Evolutionary conservation across 2,329 filamentous ascomycete species (phyloP), one percentile per base, ranked within the genome.

Genomic region (Arachnomyces sp.): DNA sequence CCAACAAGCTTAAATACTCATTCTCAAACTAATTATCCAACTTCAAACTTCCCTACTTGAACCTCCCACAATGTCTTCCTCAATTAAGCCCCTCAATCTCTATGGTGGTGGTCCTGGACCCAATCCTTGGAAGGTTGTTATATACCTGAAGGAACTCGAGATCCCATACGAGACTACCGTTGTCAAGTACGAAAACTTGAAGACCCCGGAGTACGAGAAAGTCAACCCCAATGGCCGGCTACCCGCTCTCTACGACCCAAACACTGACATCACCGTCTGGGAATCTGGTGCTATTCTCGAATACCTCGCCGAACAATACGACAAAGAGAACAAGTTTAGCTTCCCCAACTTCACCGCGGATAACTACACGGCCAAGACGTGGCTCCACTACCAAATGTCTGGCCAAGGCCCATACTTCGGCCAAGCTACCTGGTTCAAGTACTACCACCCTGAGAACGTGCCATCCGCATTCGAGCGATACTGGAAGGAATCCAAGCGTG

Each of bases 331-430:
- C 31, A 58, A 56, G 34, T 40, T 71, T 16, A 61, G 56, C 35
- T 69, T 64, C 44, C 43, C 42, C 5, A 37, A 50, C 0, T 52
- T 54, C 2, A 55, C 51, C 3, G 51, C 56, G 2, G 65, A 70
- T 25, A 54, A 50, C 36, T 65, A 61, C 44, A 53, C 59, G 2
- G 59, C 61, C 3, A 63, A 63, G 43, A 65, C 68, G 31, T 72
- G 65, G 61, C 58, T 72, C 3, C 61, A 60, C 49, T 70, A 63
- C 52, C 67, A 72, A 51, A 54, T 55, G 31, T 59, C 59, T 2
- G 68, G 68, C 6, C 69, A 72, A 46, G 69, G 68, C 1, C 69
- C 68, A 0, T 72, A 72, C 49, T 72, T 61, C 43, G 71, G 70
- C 11, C 69, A 72, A 49, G 55, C 54, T 0, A 56, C 53, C 18